These are phyloP conservation scores for Phoma sp. DNA, from an alignment of 2,329 filamentous ascomycete species.

Conservation along the genomic window DNA sequence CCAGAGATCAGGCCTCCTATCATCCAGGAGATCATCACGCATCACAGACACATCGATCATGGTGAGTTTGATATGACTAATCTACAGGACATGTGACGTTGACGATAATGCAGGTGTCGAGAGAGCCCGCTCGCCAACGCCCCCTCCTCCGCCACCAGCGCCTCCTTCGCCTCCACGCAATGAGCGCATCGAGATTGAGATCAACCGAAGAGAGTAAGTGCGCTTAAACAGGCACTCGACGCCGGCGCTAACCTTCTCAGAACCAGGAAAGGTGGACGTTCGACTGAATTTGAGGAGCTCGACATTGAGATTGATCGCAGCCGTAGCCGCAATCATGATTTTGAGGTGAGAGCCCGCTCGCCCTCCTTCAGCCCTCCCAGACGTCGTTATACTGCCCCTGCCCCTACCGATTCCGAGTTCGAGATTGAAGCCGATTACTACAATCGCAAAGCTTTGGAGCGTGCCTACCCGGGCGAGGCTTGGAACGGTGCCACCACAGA, in stretches of 20 bases:
- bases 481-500: conserved; percentile 75
- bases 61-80: conserved; percentile 59
- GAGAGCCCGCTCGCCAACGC: conserved; percentile 55
- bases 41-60: conserved; percentile 86
- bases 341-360: conserved; percentile 42
- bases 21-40: conserved; percentile 86
- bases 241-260: conserved; percentile 24
- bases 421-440: conserved; percentile 66
- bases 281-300: conserved; percentile 62
- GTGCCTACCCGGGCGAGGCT: conserved; percentile 74
- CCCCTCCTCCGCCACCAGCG: conserved; percentile 58
- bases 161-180: conserved; percentile 55
- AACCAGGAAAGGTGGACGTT: conserved; percentile 51
- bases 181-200: conserved; percentile 62
- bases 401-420: conserved; percentile 53
- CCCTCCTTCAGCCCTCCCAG: conserved; percentile 54
- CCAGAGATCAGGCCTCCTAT: conserved; percentile 79
- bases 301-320: conserved; percentile 70
- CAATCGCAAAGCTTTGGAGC: conserved; percentile 71
- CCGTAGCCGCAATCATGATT: conserved; percentile 28
- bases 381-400: conserved; percentile 44
- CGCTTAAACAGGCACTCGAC: not conserved
- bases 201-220: conserved; percentile 58
- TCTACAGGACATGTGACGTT: conserved; percentile 8
- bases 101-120: conserved; percentile 48